phyloP scores from a whole-genome alignment of 1,139 yeast species.

The Hansenula lynferdii region DNA sequence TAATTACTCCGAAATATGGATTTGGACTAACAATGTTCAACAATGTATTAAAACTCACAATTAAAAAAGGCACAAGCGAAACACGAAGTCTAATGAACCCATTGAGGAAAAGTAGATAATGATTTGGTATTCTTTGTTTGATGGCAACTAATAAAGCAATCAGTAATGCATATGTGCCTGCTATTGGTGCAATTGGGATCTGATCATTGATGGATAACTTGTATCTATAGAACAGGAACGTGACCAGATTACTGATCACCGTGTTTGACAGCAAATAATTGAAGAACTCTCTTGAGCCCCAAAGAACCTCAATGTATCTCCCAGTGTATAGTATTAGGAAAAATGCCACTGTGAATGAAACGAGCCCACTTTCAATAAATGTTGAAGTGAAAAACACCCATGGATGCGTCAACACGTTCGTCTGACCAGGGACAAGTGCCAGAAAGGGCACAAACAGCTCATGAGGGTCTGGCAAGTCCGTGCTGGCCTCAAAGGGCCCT shows the following conservation, averaged over 20 bases:
- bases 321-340: conserved; percentile 16
- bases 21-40: conserved; percentile 15
- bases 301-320: conserved; percentile 17
- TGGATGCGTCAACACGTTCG: conserved; percentile 11
- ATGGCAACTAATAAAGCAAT: conserved; percentile 41
- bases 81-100: conserved; percentile 37
- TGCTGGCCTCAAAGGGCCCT: background rate
- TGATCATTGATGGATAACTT: background rate
- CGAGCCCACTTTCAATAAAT: conserved; percentile 16
- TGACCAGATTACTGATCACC: conserved; percentile 5
- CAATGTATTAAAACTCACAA: conserved; percentile 21
- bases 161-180: conserved; percentile 17
- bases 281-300: conserved; percentile 21
- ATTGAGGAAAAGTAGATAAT: conserved; percentile 36
- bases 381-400: conserved; percentile 17
- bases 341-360: conserved; percentile 10
- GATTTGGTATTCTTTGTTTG: conserved; percentile 40
- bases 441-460: conserved; percentile 19
- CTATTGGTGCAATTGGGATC: conserved; percentile 8
- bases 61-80: conserved; percentile 34
- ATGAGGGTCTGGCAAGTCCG: conserved; percentile 12
- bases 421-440: conserved; percentile 13
- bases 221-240: conserved; percentile 2
- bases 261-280: conserved; percentile 9
- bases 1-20: conserved; percentile 5